Base-by-base conservation (phyloP, 192 early-diverging fungal genomes). In the Mortierella antarctica region DNA sequence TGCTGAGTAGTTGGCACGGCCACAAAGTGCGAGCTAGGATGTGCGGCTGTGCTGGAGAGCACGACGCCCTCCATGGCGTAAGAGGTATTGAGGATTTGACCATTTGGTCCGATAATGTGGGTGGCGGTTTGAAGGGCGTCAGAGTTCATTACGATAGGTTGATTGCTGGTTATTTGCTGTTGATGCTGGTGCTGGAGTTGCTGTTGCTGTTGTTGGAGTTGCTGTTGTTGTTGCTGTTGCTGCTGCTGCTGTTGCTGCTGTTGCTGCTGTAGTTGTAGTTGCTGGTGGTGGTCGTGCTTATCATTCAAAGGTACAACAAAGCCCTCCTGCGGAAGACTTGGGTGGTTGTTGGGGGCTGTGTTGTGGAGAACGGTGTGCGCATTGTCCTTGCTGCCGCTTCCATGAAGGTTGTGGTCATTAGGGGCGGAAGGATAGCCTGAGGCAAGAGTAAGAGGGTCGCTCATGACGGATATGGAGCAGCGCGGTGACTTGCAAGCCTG, bases 21-120 rank as follows among this genome's bases (percentile, higher is more conserved):
- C 21, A 80, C 76, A 80, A 80, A 80, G 12, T 67, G 76, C 40
- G 60, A 70, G 13, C 64, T 65, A 21, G n/a, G 76, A 62, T 80
- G 76, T 46, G 65, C n/a, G 18, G 76, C 76, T n/a, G 76, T 71
- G 54, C 70, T 80, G 20, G 76, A 80, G 31, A 67, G 76, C 0
- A 80, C 70, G 1, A 80, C 58, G 0, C 76, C 76, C 44, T 80
- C 76, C 76, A 80, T 80, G 39, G 67, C 55, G 46, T 50, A 80
- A 11, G 76, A 80, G n/a, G 76, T 72, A 13, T 64, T 5, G 2
- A 71, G 12, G 40, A 80, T 70, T 31, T 65, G 64, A 4, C 58
- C 65, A 49, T 80, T 70, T n/a, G 58, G 58, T 51, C 57, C 64
- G 57, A 39, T 71, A 44, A 71, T 53, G 63, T 67, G 70, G 51